These are phyloP conservation scores for Melampsora larici-populina DNA, from an alignment of 1,284 basidiomycete species.

Conservation along the genomic window DNA sequence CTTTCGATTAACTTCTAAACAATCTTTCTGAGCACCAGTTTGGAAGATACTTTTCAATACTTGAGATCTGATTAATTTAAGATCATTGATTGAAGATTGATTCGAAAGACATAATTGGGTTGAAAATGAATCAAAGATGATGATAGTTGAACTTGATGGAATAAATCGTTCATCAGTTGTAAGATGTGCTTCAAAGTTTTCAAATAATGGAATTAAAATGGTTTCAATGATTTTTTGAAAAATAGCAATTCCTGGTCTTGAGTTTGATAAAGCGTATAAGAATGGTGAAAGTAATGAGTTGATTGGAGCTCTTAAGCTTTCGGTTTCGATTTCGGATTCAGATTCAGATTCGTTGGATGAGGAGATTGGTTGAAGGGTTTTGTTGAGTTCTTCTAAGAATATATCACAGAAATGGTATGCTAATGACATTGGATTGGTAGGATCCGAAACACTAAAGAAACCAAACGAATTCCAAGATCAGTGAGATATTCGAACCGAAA, in stretches of 20 bases:
- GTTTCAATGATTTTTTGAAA: slow-evolving; percentile 24
- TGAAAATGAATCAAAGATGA: slow-evolving; percentile 18
- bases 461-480: slow-evolving; percentile 16
- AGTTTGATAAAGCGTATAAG: slow-evolving; percentile 13
- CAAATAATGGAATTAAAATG: slow-evolving; percentile 20
- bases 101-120: not conserved
- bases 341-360: slow-evolving; percentile 48
- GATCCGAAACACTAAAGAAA: slow-evolving; percentile 65
- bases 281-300: slow-evolving; percentile 15
- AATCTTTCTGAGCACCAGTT: slow-evolving; percentile 26
- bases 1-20: slow-evolving; percentile 29
- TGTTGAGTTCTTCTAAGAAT: slow-evolving; percentile 85
- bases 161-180: not conserved
- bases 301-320: slow-evolving; percentile 10
- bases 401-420: slow-evolving; percentile 84
- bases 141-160: slow-evolving; percentile 22
- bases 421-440: slow-evolving; percentile 71
- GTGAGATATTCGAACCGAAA: not conserved
- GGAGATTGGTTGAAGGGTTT: slow-evolving; percentile 56
- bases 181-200: slow-evolving; percentile 16
- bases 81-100: not conserved
- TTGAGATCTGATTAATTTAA: not conserved
- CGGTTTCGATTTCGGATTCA: not conserved
- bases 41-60: slow-evolving; percentile 24
- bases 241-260: slow-evolving; percentile 27